phyloP scores from a whole-genome alignment of 1,284 basidiomycete genomes.

The Sporisorium graminicola region DNA sequence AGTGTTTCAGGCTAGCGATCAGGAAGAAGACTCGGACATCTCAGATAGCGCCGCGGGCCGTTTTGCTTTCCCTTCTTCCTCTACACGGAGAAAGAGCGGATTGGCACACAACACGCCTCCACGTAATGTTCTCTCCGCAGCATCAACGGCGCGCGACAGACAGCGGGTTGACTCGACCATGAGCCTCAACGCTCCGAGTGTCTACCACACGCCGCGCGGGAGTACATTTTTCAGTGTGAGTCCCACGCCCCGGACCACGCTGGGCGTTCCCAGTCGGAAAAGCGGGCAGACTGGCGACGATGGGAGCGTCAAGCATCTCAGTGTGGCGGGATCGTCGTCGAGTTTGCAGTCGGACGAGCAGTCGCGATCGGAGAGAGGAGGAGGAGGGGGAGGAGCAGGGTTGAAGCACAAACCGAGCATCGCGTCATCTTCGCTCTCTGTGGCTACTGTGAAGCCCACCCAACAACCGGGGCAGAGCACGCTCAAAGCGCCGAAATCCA shows the following conservation, averaged over 20 bases:
- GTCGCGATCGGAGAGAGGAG: too few relatives aligned
- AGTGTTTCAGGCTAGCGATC: conserved; percentile 39
- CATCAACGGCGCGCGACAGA: neutral
- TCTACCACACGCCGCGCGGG: conserved; percentile 60
- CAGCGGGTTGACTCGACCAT: conserved; percentile 43
- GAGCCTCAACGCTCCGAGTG: conserved; percentile 36
- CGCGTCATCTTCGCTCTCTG: conserved; percentile 21
- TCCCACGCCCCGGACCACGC: conserved; percentile 28
- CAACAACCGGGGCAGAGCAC: neutral
- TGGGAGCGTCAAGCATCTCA: conserved; percentile 1
- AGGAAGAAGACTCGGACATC: conserved; percentile 7
- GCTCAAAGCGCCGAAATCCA: conserved; percentile 36
- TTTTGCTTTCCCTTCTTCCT: conserved; percentile 12
- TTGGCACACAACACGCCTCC: neutral
- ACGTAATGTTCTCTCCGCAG: neutral
- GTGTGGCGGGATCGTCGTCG: neutral
- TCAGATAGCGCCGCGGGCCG: neutral
- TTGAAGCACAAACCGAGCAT: conserved; percentile 17
- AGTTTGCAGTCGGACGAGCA: neutral
- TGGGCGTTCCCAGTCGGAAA: conserved; percentile 3
- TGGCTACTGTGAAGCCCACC: conserved; percentile 13
- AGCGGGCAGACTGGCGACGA: neutral
- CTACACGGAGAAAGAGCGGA: neutral
- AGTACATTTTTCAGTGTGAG: conserved; percentile 49
- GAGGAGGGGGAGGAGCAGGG: too few relatives aligned